phyloP scores from a whole-genome alignment of 768 basidiomycete species.

The Porpolomopsis calyptriformis region DNA sequence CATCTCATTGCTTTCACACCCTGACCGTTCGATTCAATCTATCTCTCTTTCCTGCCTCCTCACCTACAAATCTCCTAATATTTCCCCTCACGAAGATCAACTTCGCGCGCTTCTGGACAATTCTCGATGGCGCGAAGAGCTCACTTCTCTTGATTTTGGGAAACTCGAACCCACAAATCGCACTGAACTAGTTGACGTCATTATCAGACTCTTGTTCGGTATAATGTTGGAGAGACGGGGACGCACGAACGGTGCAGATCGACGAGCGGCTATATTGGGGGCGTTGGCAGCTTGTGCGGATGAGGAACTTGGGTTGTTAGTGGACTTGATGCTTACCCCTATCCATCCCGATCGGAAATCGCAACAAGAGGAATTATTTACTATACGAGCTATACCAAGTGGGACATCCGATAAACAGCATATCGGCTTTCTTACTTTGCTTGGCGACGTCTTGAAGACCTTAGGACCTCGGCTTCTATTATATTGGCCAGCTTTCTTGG shows the following conservation, averaged over 20 bases:
- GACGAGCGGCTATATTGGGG: constrained; percentile 66
- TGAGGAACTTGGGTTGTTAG: constrained; percentile 63
- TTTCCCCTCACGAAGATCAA: constrained; percentile 48
- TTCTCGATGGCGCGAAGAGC: constrained; percentile 80
- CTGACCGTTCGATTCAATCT: constrained; percentile 69
- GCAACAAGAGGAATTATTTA: constrained; percentile 20
- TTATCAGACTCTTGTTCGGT: constrained; percentile 77
- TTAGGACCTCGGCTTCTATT: constrained; percentile 60
- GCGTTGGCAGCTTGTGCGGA: constrained; percentile 60
- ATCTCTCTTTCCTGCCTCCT: constrained; percentile 69
- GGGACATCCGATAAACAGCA: constrained; percentile 52
- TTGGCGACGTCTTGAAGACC: constrained; percentile 75
- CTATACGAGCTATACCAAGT: constrained; percentile 16
- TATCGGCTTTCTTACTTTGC: constrained; percentile 72
- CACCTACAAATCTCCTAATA: constrained; percentile 64
- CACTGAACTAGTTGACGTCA: constrained; percentile 51
- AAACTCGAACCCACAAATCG: constrained; percentile 46
- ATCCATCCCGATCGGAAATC: constrained; percentile 31
- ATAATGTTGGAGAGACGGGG: constrained; percentile 76
- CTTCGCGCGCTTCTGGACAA: constrained; percentile 71
- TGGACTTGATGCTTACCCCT: constrained; percentile 81
- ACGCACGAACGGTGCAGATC: constrained; percentile 51
- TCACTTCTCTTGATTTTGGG: constrained; percentile 60
- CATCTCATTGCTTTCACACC: constrained; percentile 67
- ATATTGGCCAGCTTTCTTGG: constrained; percentile 71